Conservation (phyloP, 2,329 filamentous ascomycete genomes). For the Aspergillus fijiensis region DNA sequence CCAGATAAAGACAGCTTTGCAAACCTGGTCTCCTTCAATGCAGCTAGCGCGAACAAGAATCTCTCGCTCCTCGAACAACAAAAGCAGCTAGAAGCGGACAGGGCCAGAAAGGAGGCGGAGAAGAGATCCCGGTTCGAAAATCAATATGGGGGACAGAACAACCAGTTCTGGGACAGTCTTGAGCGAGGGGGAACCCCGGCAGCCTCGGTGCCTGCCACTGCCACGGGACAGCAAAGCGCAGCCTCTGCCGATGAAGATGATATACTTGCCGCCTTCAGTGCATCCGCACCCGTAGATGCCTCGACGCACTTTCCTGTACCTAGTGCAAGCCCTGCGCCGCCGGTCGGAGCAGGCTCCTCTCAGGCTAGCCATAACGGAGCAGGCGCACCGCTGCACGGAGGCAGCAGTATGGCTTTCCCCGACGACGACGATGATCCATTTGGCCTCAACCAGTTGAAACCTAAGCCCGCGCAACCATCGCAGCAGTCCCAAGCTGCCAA, state of each 20-base stretch:
- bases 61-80: constrained; percentile 67
- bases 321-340: constrained; percentile 33
- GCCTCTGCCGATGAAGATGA: constrained; percentile 57
- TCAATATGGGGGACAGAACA: constrained; percentile 68
- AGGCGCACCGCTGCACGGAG: constrained; percentile 15
- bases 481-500: constrained; percentile 46
- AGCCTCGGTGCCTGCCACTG: constrained; percentile 38
- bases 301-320: constrained; percentile 59
- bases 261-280: constrained; percentile 61
- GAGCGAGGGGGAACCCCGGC: constrained; percentile 55
- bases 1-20: constrained; percentile 57
- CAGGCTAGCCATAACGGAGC: constrained; percentile 16
- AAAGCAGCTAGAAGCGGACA: constrained; percentile 72
- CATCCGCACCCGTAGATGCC: constrained; percentile 57
- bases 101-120: constrained; percentile 71
- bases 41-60: constrained; percentile 57
- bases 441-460: constrained; percentile 67
- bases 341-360: constrained; percentile 16
- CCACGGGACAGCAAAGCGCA: constrained; percentile 47
- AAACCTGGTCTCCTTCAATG: constrained; percentile 62
- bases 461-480: constrained; percentile 49
- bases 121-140: constrained; percentile 68
- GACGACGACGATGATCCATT: constrained; percentile 75
- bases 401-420: constrained; percentile 39
- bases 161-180: constrained; percentile 73